Base-by-base conservation (phyloP, 2,329 filamentous ascomycete species). In the Ceratocystis diversiconidia region DNA sequence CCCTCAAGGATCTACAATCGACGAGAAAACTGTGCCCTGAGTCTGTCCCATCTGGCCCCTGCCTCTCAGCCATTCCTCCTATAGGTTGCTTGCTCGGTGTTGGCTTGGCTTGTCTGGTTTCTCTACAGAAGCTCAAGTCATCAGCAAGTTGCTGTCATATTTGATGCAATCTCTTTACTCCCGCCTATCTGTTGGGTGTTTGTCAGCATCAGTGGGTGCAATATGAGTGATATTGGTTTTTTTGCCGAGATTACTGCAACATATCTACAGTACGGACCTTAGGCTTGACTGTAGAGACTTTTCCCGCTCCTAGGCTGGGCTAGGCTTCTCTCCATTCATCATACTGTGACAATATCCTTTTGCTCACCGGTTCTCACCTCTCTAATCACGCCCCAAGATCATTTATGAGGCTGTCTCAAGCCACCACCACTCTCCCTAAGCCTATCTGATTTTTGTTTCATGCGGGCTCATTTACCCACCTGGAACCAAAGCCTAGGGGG, bases 61-160 rank as follows among this genome's bases (percentile, higher is more conserved):
- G 55, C 55, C 55, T 59, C 55, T 52, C 55, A 59, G 17, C 55
- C 55, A 59, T 59, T 59, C 55, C 28, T 59, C 55, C 55, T 32
- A 30, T 59, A 15, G 10, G 36, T 36, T 59, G 55, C 32, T 36
- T n/a, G 1, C 5, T 28, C 52, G 5, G 22, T 19, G 15, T 48
- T 46, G 12, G 17, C 44, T 17, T 48, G 44, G 44, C 17, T 19
- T 48, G 44, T n/a, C 43, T n/a, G 12, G 43, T 3, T 52, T 10
- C 6, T 19, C 28, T 19, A 57, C 52, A 15, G 52, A 57, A 41
- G 36, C 36, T 12, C 36, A 41, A 15, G 36, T 41, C 36, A 12
- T 41, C 36, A 41, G 36, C 36, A 36, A 36, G 36, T 12, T 41
- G 12, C 12, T 15, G 36, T 41, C 36, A 41, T 41, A 12, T 41